These are phyloP conservation scores for Adansonia madagascariensis DNA, from an alignment of 441 rosid species.

Conservation along the genomic window DNA sequence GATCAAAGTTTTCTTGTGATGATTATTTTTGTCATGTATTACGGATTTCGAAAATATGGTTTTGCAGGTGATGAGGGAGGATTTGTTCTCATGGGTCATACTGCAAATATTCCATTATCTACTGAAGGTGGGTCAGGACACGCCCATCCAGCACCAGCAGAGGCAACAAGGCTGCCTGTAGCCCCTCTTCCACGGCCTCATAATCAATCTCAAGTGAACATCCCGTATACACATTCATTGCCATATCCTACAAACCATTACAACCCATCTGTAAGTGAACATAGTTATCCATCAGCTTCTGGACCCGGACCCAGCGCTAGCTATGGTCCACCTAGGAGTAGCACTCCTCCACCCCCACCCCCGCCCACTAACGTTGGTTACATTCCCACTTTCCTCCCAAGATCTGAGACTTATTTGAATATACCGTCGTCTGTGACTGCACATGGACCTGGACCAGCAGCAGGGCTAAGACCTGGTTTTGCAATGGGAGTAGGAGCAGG, in stretches of 20 bases:
- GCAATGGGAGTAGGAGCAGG: conserved; percentile 70
- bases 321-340: conserved; percentile 38
- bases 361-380: conserved; percentile 63
- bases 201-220: conserved; percentile 35
- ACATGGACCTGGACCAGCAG: conserved; percentile 15
- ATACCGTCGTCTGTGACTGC: conserved; percentile 54
- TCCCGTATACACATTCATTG: conserved; percentile 34
- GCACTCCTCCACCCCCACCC: conserved; percentile 60
- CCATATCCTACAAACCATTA: conserved; percentile 44
- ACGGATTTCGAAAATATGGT: conserved; percentile 19
- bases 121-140: conserved; percentile 37
- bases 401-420: conserved; percentile 44
- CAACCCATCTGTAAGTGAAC: conserved; percentile 43
- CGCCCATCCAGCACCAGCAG: conserved; percentile 29
- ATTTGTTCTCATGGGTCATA: conserved; percentile 44
- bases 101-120: conserved; percentile 29
- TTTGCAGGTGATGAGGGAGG: conserved; percentile 66
- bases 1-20: neutral
- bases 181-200: conserved; percentile 36
- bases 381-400: conserved; percentile 60
- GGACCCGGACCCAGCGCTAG: conserved; percentile 38
- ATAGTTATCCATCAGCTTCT: conserved; percentile 38
- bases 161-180: neutral
- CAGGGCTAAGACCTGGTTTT: conserved; percentile 49
- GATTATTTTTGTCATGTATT: neutral